Base-by-base conservation (phyloP, 306 rosid species). In the Vicia faba region DNA sequence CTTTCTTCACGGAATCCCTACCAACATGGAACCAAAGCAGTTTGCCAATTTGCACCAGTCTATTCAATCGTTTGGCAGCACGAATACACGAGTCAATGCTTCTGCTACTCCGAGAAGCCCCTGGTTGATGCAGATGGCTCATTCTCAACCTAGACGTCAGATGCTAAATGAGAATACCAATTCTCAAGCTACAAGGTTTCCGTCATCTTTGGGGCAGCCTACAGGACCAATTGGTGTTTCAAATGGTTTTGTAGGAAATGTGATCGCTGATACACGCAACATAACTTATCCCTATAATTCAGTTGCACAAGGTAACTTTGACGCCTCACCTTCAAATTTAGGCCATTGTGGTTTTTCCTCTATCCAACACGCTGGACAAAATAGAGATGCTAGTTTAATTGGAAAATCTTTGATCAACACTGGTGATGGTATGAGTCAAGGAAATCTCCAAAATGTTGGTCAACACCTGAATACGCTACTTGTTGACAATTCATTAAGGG, bases 1-100 rank as follows among this genome's bases (percentile, higher is more conserved):
- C 73, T 89, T 95, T 35, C 96, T 95, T 71, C 96, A 95, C 11
- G 99, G 99, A 68, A 90, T 93, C 69, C 96, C 97, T 26, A 92
- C 96, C 54, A 83, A 78, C 57, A 84, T 89, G 93, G 98, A 88
- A 79, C 96, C 96, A 28, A 89, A 84, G 72, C 96, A 89, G 70
- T 88, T 92, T 12, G 86, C 83, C 44, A 85, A 63, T 83, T 71
- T 89, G 74, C 96, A 89, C 69, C 98, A 89, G 46, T 81, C 98
- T 13, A 41, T 81, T 15, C 98, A 82, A 57, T 67, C 96, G 26
- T 80, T 84, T 62, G 89, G 91, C 25, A 57, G 62, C 75, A 63
- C 78, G 80, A 89, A 79, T 51, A 73, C 75, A 74, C 95, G 86
- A 75, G 79, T 77, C 69, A 87, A 78, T 60, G 44, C 78, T 65